Evolutionary conservation across 257 asterid species (phyloP).

Genomic region (Coffea eugenioides): DNA sequence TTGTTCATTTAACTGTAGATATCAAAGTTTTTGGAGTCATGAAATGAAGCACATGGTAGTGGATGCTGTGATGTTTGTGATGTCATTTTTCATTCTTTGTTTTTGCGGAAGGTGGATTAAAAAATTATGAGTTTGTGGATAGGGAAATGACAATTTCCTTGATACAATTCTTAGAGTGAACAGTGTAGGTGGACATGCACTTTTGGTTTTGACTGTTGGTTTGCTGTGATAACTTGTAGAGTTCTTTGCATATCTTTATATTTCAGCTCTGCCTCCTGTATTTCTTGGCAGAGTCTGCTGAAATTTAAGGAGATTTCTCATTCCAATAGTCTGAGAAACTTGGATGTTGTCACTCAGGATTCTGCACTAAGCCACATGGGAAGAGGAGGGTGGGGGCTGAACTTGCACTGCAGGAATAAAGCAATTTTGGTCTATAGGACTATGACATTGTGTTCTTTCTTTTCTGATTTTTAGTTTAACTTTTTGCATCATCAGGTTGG

Average conservation of each 20-base stretch:
- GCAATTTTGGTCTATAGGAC: neutral
- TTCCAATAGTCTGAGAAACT: neutral
- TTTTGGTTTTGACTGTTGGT: neutral
- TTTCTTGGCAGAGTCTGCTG: neutral
- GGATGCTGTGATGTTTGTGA: neutral
- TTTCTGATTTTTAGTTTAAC: neutral
- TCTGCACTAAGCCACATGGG: neutral
- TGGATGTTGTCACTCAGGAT: neutral
- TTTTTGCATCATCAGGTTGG: neutral
- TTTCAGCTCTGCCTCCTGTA: neutral
- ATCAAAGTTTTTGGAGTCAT: neutral
- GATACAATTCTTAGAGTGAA: neutral
- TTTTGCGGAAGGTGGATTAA: neutral
- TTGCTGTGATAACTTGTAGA: neutral
- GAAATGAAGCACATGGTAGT: neutral
- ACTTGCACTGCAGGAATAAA: neutral
- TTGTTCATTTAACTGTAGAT: neutral
- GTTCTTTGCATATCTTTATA: neutral
- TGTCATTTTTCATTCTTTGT: neutral
- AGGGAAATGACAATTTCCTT: neutral
- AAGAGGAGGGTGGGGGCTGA: neutral
- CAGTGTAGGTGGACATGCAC: neutral
- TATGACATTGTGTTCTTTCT: neutral
- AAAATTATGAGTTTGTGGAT: neutral
- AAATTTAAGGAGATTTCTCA: neutral